Evolutionary conservation across 495 filamentous ascomycete species (phyloP).

Genomic region (Halenospora varia): DNA sequence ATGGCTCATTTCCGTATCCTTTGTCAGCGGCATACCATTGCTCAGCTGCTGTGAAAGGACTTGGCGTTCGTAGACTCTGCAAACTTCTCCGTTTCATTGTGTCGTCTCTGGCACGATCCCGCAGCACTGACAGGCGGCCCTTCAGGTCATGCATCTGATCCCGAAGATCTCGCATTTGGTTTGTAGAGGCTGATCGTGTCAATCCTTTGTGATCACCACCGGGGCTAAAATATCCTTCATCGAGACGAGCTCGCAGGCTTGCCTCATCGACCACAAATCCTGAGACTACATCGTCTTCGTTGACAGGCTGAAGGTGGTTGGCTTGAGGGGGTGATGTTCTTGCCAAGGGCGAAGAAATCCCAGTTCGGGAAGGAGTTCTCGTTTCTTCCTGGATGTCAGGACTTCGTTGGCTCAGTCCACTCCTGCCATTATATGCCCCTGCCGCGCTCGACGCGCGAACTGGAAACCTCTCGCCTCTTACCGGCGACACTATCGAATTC

Average conservation of each 20-base stretch:
- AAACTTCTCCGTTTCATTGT: slow-evolving; percentile 77
- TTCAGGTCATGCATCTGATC: slow-evolving; percentile 93
- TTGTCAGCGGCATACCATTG: slow-evolving; percentile 63
- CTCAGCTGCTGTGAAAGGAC: slow-evolving; percentile 77
- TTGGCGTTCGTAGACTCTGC: slow-evolving; percentile 78
- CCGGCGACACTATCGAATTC: slow-evolving; percentile 44
- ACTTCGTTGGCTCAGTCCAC: slow-evolving; percentile 2
- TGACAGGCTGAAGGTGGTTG: slow-evolving; percentile 27
- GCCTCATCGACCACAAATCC: slow-evolving; percentile 16
- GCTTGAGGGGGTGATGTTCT: slow-evolving; percentile 14
- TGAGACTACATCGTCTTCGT: slow-evolving; percentile 29
- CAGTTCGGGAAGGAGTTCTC: not conserved
- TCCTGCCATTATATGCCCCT: slow-evolving; percentile 17
- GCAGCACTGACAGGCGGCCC: slow-evolving; percentile 81
- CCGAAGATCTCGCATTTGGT: slow-evolving; percentile 77
- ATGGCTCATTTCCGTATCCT: slow-evolving; percentile 31
- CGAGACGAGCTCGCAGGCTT: slow-evolving; percentile 14
- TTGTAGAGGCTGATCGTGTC: slow-evolving; percentile 50
- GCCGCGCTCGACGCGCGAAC: slow-evolving; percentile 20
- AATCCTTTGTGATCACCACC: slow-evolving; percentile 30
- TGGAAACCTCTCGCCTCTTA: slow-evolving; percentile 26
- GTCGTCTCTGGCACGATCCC: slow-evolving; percentile 79
- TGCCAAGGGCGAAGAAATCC: slow-evolving; percentile 11
- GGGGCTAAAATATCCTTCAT: slow-evolving; percentile 14
- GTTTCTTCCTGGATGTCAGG: slow-evolving; percentile 5